These are phyloP conservation scores for Taphrina flavorubra DNA, from an alignment of 1,139 yeast species.

Conservation along the genomic window DNA sequence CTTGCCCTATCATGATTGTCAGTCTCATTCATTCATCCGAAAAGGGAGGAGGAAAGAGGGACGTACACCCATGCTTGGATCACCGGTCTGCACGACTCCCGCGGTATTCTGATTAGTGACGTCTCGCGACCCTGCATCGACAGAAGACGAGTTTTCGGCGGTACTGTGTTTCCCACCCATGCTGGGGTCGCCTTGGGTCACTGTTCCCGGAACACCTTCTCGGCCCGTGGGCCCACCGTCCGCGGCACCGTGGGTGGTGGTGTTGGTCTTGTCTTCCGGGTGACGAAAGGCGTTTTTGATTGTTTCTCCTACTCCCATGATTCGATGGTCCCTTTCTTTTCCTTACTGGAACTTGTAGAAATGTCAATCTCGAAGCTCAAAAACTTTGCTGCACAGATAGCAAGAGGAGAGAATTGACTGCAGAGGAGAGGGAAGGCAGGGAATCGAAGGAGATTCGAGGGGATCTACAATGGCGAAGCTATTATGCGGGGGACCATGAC, in stretches of 20 bases:
- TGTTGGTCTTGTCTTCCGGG: slow-evolving; percentile 17
- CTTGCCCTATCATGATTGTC: background rate
- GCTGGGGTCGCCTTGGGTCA: slow-evolving; percentile 15
- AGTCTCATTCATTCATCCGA: too few species aligned
- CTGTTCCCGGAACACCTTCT: slow-evolving; percentile 24
- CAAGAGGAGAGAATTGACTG: too few species aligned
- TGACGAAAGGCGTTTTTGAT: slow-evolving; percentile 24
- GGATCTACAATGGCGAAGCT: too few species aligned
- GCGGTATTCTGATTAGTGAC: slow-evolving; percentile 7
- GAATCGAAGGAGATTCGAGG: too few species aligned
- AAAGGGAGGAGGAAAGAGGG: background rate
- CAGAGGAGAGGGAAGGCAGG: too few species aligned
- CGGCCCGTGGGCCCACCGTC: slow-evolving; percentile 23
- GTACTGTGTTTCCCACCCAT: slow-evolving; percentile 16
- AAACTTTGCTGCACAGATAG: too few species aligned
- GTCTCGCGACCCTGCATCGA: background rate
- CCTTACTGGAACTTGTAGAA: too few species aligned
- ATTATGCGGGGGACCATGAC: too few species aligned
- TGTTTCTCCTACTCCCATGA: slow-evolving; percentile 15
- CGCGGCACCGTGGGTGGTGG: slow-evolving; percentile 1
- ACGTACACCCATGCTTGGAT: slow-evolving; percentile 18
- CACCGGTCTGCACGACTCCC: slow-evolving; percentile 14
- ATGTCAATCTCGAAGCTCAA: too few species aligned
- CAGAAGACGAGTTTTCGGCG: background rate
- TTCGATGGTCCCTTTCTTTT: too few species aligned